phyloP scores from a whole-genome alignment of 495 filamentous ascomycete genomes.

The Xanthoparmelia taractica region DNA sequence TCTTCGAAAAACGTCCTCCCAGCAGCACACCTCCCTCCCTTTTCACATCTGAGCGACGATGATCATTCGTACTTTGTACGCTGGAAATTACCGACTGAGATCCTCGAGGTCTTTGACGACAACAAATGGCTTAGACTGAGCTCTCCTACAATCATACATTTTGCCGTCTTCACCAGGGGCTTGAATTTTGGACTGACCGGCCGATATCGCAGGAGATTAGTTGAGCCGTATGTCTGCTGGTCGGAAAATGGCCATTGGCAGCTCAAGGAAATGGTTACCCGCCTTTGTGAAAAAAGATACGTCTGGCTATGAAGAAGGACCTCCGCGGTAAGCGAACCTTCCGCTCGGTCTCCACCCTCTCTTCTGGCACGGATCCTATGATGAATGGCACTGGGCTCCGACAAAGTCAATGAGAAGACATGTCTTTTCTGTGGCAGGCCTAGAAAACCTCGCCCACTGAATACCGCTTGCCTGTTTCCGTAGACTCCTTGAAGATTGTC shows the following conservation, averaged over 20 bases:
- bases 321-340: neutral
- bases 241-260: neutral
- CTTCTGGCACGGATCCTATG: constrained; percentile 41
- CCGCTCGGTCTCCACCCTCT: neutral
- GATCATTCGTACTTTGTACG: constrained; percentile 78
- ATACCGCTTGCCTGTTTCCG: neutral
- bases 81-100: constrained; percentile 99
- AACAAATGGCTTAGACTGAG: constrained; percentile 91
- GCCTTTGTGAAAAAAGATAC: neutral
- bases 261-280: neutral
- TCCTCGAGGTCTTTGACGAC: constrained; percentile 65
- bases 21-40: neutral
- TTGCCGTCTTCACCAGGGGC: neutral
- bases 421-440: constrained; percentile 96
- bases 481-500: too few species aligned
- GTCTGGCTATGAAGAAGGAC: neutral
- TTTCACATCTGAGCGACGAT: constrained; percentile 50
- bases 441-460: constrained; percentile 99
- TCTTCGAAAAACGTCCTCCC: neutral
- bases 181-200: constrained; percentile 1
- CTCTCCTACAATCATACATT: constrained; percentile 17
- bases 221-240: too few species aligned
- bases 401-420: constrained; percentile 72
- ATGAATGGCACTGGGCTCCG: constrained; percentile 99
- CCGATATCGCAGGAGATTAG: neutral